phyloP scores from a whole-genome alignment of 768 basidiomycete species.

The Russula sp. region DNA sequence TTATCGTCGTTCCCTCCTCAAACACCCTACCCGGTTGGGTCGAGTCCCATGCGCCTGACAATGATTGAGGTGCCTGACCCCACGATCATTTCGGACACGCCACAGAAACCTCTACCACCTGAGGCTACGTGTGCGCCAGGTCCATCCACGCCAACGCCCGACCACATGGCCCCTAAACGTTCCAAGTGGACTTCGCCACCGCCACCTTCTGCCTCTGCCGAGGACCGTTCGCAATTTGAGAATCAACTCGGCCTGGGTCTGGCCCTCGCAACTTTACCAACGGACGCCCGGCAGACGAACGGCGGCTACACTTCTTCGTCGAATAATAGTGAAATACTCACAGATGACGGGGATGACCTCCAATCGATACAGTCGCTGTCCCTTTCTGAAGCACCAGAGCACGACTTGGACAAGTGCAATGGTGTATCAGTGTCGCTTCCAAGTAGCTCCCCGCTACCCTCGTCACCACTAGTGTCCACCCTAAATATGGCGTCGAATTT shows the following conservation, averaged over 20 bases:
- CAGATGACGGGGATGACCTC: conserved; percentile 73
- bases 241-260: conserved; percentile 62
- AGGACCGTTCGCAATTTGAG: conserved; percentile 65
- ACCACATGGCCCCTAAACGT: conserved; percentile 79
- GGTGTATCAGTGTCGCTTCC: conserved; percentile 23
- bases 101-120: conserved; percentile 39
- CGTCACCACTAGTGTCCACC: conserved; percentile 13
- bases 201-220: conserved; percentile 67
- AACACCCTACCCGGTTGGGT: conserved; percentile 66
- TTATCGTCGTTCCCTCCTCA: conserved; percentile 55
- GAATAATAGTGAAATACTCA: conserved; percentile 60
- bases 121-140: conserved; percentile 24
- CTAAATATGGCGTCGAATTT: not conserved
- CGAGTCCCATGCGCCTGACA: conserved; percentile 55
- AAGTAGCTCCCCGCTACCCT: conserved; percentile 15
- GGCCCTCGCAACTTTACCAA: conserved; percentile 64
- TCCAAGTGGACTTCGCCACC: conserved; percentile 85
- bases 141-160: conserved; percentile 32
- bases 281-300: conserved; percentile 55
- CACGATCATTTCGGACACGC: conserved; percentile 48
- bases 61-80: conserved; percentile 36
- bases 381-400: conserved; percentile 24
- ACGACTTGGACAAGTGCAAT: not conserved
- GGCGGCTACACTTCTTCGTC: conserved; percentile 50
- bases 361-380: conserved; percentile 59